Evolutionary conservation across 1,139 yeast genomes (phyloP), one percentile per base, ranked within the genome.

Genomic region (Arxiozyma heterogenica): DNA sequence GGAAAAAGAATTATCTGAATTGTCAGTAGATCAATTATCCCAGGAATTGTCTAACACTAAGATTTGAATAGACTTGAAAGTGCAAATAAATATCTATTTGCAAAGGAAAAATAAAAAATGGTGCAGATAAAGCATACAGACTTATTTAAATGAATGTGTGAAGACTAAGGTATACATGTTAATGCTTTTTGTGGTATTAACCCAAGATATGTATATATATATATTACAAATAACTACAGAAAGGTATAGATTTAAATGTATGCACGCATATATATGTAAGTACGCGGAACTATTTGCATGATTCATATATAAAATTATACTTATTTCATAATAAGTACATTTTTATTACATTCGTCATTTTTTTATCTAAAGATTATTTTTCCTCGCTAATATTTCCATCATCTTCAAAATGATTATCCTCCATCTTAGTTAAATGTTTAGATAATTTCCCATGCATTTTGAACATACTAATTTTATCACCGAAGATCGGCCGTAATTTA

Each of bases 381-480:
- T 23, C 39, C 12, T 34, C 50, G 44, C 18, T 44, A 27, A 27
- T 47, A 21, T 41, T n/a, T 44, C 38, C 27, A 23, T 41, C 39
- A 75, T 80, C 11, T 73, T 34, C n/a, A 12, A n/a, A 12, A 34
- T 34, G 3, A 34, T 12, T n/a, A 34, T 80, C 60, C 9, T 58
- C 57, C 8, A 56, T 55, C 41, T 56, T 75, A 58, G 68, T 76
- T 38, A 85, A 65, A 66, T 84, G 91, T 21, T 74, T 69, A 42
- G 79, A 70, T 53, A 83, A 64, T 50, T 81, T 69, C 64, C 82
- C 85, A 69, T 84, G 84, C 85, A 87, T 77, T 50, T 77, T 76
- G 64, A 87, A 87, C 73, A 84, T 80, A 21, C 82, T 80, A 55
- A 83, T 79, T 57, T 73, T 73, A 55, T 79, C 76, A 60, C 79